Base-by-base conservation (phyloP, 805 yeast genomes). In the Pichia membranifaciens region DNA sequence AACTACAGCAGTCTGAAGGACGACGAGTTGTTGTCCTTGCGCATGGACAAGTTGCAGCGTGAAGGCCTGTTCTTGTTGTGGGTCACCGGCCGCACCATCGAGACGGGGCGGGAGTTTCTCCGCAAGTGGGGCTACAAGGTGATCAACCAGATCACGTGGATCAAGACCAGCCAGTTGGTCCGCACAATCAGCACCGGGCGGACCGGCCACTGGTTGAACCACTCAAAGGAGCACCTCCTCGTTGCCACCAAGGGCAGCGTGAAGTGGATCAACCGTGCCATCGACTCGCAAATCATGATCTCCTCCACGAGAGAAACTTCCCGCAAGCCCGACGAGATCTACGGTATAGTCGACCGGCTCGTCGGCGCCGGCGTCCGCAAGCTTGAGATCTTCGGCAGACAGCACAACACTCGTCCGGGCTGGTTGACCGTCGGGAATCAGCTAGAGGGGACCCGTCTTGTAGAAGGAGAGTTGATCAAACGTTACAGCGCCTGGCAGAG, bases 131-230 rank as follows among this genome's bases (percentile, higher is more conserved):
- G 97, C 1, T 90, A 90, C 61, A 61, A 66, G 33, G 78, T 84
- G 5, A 67, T 78, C 20, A 91, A 89, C 62, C 97, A 90, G 61
- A 65, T 90, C 51, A 77, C 90, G 8, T 90, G 98, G 98, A 76
- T 88, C 50, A 90, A 90, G 63, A 79, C 93, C 5, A 90, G 90
- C 62, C 97, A 91, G 61, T 67, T 91, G 51, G 79, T 83, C 18
- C 71, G 96, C 51, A 90, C 96, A 0, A 89, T 90, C 38, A 89
- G 95, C 50, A 91, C 98, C 0, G 98, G 98, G 1, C 70, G 97
- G 53, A 90, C 98, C 0, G 98, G 98, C 0, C 98, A 90, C 62
- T 90, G 98, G 98, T 71, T 90, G 45, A 90, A 90, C 60, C 98
- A 90, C 65, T 85, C 96, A 0, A 90, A 90, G 57, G 98, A 90